phyloP scores from a whole-genome alignment of 2,329 filamentous ascomycete species.

The Pseudogymnoascus sp. region DNA sequence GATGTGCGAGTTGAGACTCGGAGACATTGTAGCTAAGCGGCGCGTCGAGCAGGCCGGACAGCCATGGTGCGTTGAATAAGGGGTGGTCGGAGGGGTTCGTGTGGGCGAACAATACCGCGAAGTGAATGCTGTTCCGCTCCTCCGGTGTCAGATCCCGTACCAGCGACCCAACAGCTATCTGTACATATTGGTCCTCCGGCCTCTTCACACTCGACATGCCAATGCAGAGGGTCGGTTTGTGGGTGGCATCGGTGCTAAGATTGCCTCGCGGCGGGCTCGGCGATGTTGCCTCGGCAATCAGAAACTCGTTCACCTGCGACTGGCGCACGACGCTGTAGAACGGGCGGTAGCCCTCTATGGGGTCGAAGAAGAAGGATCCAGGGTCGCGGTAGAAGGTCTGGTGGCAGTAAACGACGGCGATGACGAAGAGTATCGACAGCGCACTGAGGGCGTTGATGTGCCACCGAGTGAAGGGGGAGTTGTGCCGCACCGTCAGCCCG shows the following conservation, averaged over 20 bases:
- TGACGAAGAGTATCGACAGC: conserved; percentile 18
- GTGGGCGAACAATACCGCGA: conserved; percentile 31
- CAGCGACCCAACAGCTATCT: conserved; percentile 20
- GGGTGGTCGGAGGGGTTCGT: conserved; percentile 25
- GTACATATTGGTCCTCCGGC: conserved; percentile 12
- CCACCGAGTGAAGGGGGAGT: neutral
- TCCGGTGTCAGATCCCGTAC: conserved; percentile 25
- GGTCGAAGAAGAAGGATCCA: conserved; percentile 26
- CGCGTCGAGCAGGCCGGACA: conserved; percentile 27
- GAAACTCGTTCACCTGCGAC: conserved; percentile 20
- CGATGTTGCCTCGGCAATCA: conserved; percentile 13
- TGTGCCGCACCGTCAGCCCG: neutral
- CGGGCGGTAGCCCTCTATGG: conserved; percentile 21
- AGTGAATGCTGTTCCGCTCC: conserved; percentile 27
- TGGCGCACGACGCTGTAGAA: conserved; percentile 22
- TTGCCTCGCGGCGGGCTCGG: conserved; percentile 1
- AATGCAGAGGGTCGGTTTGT: conserved; percentile 11
- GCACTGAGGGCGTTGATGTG: neutral
- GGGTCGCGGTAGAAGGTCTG: conserved; percentile 23
- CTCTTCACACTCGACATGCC: conserved; percentile 13
- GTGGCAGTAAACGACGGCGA: conserved; percentile 21
- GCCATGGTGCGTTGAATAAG: conserved; percentile 28
- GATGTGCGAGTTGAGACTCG: neutral
- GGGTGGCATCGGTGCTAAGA: neutral
- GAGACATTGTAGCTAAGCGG: conserved; percentile 26